Evolutionary conservation across 768 basidiomycete species (phyloP).

Genomic region (Boletus coccyginus): DNA sequence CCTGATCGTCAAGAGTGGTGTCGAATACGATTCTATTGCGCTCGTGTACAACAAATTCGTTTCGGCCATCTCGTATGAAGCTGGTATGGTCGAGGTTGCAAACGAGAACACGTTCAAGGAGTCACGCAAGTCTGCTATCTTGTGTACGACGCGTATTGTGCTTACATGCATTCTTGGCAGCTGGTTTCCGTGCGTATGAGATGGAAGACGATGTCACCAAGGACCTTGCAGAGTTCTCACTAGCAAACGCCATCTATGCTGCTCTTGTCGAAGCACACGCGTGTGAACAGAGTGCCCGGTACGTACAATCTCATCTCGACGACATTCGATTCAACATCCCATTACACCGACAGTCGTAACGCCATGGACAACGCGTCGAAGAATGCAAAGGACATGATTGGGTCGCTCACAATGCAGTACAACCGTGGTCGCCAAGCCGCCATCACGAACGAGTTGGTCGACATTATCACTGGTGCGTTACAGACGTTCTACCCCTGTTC

Average conservation of each 20-base stretch:
- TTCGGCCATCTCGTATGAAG: conserved; percentile 89
- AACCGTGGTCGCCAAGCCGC: conserved; percentile 98
- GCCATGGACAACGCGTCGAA: conserved; percentile 99
- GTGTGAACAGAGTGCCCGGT: conserved; percentile 92
- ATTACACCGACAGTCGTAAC: conserved; percentile 57
- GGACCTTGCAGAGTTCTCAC: conserved; percentile 91
- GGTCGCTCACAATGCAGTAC: conserved; percentile 85
- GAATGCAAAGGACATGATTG: conserved; percentile 96
- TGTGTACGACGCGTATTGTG: not conserved
- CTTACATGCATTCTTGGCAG: conserved; percentile 34
- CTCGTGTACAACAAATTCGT: conserved; percentile 85
- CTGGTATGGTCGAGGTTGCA: conserved; percentile 71
- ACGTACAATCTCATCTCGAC: conserved; percentile 13
- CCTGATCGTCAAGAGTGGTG: conserved; percentile 80
- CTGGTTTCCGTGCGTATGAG: conserved; percentile 93
- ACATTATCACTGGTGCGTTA: conserved; percentile 81
- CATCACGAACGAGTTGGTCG: conserved; percentile 93
- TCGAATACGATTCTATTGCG: conserved; percentile 82
- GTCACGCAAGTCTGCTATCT: conserved; percentile 46
- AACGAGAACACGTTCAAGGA: conserved; percentile 79
- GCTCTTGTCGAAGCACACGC: conserved; percentile 94
- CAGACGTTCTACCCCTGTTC: not conserved
- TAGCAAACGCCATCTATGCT: conserved; percentile 95
- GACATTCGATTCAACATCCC: not conserved
- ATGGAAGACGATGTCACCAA: conserved; percentile 95